Conservation (phyloP, 768 basidiomycete genomes). For the Mycena belliarum region DNA sequence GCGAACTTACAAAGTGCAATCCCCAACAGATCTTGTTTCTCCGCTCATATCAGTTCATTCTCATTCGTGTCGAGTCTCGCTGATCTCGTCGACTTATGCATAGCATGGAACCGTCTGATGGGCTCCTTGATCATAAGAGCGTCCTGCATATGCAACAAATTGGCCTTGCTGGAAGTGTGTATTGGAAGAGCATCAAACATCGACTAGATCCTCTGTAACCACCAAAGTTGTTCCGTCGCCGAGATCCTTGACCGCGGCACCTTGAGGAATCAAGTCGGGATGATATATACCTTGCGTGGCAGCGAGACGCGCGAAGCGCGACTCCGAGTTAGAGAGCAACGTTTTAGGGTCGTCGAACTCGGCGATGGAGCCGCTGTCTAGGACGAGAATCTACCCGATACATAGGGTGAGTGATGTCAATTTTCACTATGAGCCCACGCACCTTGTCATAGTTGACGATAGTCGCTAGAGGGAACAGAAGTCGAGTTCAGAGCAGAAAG, state of each 20-base stretch:
- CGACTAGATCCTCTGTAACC: conserved; percentile 9
- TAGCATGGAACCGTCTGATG: too few species aligned
- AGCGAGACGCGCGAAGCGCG: conserved; percentile 15
- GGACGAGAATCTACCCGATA: conserved; percentile 9
- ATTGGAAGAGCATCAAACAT: too few species aligned
- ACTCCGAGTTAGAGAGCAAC: conserved; percentile 11
- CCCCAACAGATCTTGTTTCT: too few species aligned
- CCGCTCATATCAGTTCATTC: too few species aligned
- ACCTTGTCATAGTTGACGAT: conserved; percentile 19
- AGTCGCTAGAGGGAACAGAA: neutral
- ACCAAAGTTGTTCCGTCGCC: conserved; percentile 5
- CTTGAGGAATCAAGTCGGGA: conserved; percentile 5
- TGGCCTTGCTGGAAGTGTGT: too few species aligned
- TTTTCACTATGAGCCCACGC: neutral
- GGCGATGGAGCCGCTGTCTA: conserved; percentile 10
- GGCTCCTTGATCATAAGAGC: too few species aligned
- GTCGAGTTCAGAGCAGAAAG: neutral
- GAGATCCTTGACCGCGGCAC: conserved; percentile 1
- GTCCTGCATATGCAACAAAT: too few species aligned
- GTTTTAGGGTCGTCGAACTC: conserved; percentile 9
- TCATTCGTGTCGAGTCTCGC: too few species aligned
- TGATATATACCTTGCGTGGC: conserved; percentile 17
- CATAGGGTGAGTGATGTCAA: neutral
- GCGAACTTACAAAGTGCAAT: too few species aligned
- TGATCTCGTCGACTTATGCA: too few species aligned